These are phyloP conservation scores for Histomonas meleagridis DNA, from an alignment of 208 protist species.

Conservation along the genomic window DNA sequence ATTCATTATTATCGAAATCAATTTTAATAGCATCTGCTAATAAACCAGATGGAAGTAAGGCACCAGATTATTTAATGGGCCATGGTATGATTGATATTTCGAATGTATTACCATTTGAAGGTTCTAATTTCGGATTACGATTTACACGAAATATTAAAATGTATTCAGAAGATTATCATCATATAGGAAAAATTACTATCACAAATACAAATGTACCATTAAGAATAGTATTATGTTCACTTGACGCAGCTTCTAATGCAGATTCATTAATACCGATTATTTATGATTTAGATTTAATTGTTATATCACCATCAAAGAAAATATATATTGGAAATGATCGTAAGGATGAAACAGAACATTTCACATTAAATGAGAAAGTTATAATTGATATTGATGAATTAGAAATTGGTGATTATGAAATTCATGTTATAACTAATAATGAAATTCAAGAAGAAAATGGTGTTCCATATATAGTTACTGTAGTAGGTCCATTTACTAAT, in stretches of 20 bases:
- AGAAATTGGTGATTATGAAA: neutral
- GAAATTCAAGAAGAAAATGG: neutral
- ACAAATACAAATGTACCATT: too few species aligned
- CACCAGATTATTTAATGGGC: too few species aligned
- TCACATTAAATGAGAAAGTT: neutral
- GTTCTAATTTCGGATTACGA: too few species aligned
- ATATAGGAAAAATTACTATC: too few species aligned
- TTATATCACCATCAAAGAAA: neutral
- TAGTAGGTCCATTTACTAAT: neutral
- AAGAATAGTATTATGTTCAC: neutral
- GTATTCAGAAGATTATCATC: too few species aligned
- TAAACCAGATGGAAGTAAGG: too few species aligned
- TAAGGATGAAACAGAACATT: neutral
- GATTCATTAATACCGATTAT: neutral
- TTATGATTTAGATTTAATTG: neutral
- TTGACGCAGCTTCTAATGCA: neutral
- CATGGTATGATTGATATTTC: neutral
- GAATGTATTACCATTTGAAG: neutral
- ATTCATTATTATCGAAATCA: constrained; percentile 26
- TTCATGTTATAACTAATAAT: neutral
- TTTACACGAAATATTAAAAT: too few species aligned
- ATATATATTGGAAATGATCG: neutral
- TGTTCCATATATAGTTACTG: neutral
- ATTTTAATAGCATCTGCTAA: neutral
- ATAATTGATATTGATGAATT: neutral